Evolutionary conservation across 441 rosid species (phyloP).

Genomic region (Macaranga tanarius): DNA sequence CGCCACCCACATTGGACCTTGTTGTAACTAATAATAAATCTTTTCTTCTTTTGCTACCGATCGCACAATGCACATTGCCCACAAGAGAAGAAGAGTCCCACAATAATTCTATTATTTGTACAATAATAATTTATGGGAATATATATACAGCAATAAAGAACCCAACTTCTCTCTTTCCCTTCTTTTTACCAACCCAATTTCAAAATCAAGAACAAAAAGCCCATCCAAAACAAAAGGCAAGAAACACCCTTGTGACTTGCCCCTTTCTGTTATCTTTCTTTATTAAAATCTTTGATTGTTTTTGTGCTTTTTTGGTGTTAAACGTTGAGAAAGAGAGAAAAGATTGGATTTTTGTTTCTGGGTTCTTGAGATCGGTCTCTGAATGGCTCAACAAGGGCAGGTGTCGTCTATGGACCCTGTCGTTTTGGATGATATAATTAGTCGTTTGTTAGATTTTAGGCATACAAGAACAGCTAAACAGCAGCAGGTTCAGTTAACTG

Average conservation of each 20-base stretch:
- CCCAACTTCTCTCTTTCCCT: neutral
- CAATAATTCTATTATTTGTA: too few relatives aligned
- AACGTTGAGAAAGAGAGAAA: neutral
- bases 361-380: slow-evolving; percentile 7
- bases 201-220: neutral
- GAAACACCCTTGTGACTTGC: neutral
- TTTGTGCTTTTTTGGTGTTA: too few relatives aligned
- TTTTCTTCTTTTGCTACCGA: too few relatives aligned
- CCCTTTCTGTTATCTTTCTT: neutral
- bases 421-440: slow-evolving; percentile 67
- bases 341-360: neutral
- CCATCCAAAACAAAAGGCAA: neutral
- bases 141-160: too few relatives aligned
- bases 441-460: slow-evolving; percentile 66
- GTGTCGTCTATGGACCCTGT: slow-evolving; percentile 53
- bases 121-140: too few relatives aligned
- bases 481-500: slow-evolving; percentile 81
- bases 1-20: too few relatives aligned
- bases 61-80: too few relatives aligned
- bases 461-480: slow-evolving; percentile 55
- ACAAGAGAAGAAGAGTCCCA: too few relatives aligned
- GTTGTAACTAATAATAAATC: too few relatives aligned
- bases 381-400: slow-evolving; percentile 58
- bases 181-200: slow-evolving; percentile 1
- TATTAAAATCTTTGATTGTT: neutral